Evolutionary conservation across 2,329 filamentous ascomycete genomes (phyloP), one percentile per base, ranked within the genome.

Genomic region (Sphaceloma murrayae): DNA sequence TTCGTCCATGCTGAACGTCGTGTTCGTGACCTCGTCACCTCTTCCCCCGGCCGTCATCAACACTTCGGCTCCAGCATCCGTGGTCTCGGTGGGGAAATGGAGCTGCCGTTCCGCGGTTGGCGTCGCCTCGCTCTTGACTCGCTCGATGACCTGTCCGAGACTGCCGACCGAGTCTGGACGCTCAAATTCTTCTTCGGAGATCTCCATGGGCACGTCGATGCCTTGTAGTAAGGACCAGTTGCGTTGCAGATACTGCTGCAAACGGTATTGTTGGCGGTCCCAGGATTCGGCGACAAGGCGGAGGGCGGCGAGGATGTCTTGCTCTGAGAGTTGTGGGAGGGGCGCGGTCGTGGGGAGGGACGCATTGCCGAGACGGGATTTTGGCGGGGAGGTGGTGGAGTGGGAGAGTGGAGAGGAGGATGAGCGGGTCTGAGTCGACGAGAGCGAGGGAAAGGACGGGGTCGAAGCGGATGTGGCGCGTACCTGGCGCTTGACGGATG

Each of bases 271-370:
- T 51, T 72, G 68, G 11, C 67, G 59, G 27, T 66, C 64, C 68
- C 68, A 72, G 50, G 68, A 68, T 47, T 72, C 68, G 24, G 67
- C 63, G 0, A 72, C 63, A 0, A 71, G 54, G 4, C 62, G 61
- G 7, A 71, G 58, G 0, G 68, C 68, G 5, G 66, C 67, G 47
- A 67, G 67, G 36, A 71, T 67, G 48, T 72, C 68, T 49, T 70
- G 68, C n/a, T 69, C 63, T 1, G 67, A 67, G 11, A 65, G 59
- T 22, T 50, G 34, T 18, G 51, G 39, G 1, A 52, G 39, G 4
- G 56, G 53, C 8, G 53, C 52, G 9, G 52, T 31, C 17, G 54
- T 43, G 3, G 54, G 51, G 10, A 50, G 46, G 21, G 53, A 47
- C 3, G 51, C 51, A 16, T 48, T 51, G 52, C 45, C 4, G 40